These are phyloP conservation scores for Nannizziopsis barbatae DNA, from an alignment of 2,329 filamentous ascomycete genomes.

Conservation along the genomic window DNA sequence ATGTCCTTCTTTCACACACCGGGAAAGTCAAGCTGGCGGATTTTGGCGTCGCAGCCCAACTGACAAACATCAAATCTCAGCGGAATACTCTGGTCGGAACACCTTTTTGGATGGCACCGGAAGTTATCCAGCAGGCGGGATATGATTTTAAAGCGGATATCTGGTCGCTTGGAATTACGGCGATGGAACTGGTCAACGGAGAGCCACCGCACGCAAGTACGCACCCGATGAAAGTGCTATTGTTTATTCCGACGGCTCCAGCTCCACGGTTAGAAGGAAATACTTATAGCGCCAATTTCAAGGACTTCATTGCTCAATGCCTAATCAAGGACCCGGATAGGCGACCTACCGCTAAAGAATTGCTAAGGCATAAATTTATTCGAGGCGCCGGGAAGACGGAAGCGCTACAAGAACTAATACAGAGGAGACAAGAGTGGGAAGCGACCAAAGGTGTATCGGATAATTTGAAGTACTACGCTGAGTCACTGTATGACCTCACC, in stretches of 20 bases:
- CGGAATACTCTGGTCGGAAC: conserved; percentile 96
- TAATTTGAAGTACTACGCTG: conserved; percentile 80
- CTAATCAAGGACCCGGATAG: conserved; percentile 83
- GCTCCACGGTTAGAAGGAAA: conserved; percentile 72
- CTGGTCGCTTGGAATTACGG: conserved; percentile 85
- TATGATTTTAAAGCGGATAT: conserved; percentile 87
- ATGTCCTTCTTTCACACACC: conserved; percentile 78
- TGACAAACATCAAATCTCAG: conserved; percentile 96
- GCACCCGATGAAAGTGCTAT: conserved; percentile 88
- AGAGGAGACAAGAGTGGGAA: conserved; percentile 69
- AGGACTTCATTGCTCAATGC: conserved; percentile 83
- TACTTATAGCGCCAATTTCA: conserved; percentile 77
- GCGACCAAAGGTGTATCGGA: conserved; percentile 56
- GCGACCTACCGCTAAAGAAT: conserved; percentile 71
- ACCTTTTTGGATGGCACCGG: conserved; percentile 94
- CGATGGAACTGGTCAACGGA: conserved; percentile 77
- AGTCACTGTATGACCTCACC: conserved; percentile 54
- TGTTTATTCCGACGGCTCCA: conserved; percentile 78
- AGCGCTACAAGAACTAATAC: conserved; percentile 73
- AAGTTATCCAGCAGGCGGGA: conserved; percentile 78
- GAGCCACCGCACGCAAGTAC: conserved; percentile 78
- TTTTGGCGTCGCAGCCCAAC: conserved; percentile 90
- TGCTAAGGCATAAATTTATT: conserved; percentile 82
- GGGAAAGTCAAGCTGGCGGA: conserved; percentile 94
- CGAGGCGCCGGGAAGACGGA: conserved; percentile 78